Base-by-base conservation (phyloP, 805 yeast genomes). In the Clavispora phyllophila region DNA sequence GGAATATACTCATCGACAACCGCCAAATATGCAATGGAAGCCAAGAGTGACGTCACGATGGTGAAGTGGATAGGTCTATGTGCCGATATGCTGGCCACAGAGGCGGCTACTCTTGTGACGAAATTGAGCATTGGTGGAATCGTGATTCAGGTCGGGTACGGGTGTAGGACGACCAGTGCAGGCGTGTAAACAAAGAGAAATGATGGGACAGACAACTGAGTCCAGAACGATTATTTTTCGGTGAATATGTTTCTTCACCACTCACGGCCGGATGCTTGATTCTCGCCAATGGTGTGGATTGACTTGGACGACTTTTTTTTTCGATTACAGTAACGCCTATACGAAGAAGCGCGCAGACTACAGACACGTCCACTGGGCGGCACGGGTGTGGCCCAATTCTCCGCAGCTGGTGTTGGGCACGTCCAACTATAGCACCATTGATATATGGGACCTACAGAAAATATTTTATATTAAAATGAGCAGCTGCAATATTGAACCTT, bases 41-140 rank as follows among this genome's bases (percentile, higher is more conserved):
- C 93, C 32, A 87, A 60, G 38, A 89, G 65, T 12, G 91, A 74
- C 5, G 88, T 76, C 43, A 79, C 56, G 37, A 88, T 79, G 41
- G 90, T 81, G 42, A 88, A 76, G 63, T 90, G 98, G 51, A 91
- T 87, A 14, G 99, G 99, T 57, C 82, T 76, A 46, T 78, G 76
- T 12, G 96, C 93, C 41, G 91, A 79, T 18, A 74, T 60, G 44
- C 68, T 69, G 36, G 86, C 84, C 41, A 80, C 54, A 34, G 65
- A 61, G 41, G 66, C 51, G 19, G 68, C 61, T 42, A 60, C 59
- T 48, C 54, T 53, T 44, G 63, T 62, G 47, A 66, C 49, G 36
- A 53, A 48, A 42, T 56, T 49, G 47, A 63, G 61, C 70, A 65
- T 65, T n/a, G 10, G 19, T 17, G 27, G 10, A 29, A n/a, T 7